Evolutionary conservation across 1,284 basidiomycete species (phyloP).

Genomic region (Neonothopanus nambi): DNA sequence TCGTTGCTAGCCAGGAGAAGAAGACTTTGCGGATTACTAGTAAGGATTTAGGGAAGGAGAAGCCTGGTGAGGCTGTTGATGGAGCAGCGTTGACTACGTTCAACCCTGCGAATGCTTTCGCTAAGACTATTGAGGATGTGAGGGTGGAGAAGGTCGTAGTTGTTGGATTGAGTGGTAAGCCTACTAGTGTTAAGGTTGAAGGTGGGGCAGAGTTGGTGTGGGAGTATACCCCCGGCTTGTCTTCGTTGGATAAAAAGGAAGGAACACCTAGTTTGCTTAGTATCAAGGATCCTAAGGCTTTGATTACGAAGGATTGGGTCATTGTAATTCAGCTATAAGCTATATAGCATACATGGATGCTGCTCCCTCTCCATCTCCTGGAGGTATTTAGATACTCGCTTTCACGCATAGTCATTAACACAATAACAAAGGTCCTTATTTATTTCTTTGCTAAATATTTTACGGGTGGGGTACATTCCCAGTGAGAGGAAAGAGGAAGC

Average conservation of each 20-base stretch:
- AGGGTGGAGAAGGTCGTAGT: constrained; percentile 81
- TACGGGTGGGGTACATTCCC: not conserved
- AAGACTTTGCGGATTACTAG: constrained; percentile 54
- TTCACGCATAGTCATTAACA: not conserved
- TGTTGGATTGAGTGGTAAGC: constrained; percentile 68
- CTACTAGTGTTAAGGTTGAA: constrained; percentile 58
- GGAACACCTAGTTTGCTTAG: constrained; percentile 62
- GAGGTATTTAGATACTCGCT: not conserved
- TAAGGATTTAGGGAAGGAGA: constrained; percentile 50
- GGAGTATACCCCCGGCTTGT: constrained; percentile 53
- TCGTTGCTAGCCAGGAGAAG: constrained; percentile 54
- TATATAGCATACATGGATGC: too few species aligned
- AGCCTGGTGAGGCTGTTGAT: constrained; percentile 50
- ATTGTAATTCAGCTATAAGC: constrained; percentile 42
- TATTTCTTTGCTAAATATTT: not conserved
- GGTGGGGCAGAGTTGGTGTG: constrained; percentile 58
- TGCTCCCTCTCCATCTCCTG: too few species aligned
- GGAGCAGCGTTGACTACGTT: constrained; percentile 50
- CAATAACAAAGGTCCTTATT: not conserved
- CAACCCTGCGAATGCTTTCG: constrained; percentile 65
- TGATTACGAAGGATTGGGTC: constrained; percentile 70
- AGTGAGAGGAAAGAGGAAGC: not conserved
- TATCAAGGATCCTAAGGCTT: constrained; percentile 80
- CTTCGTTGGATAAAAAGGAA: constrained; percentile 54
- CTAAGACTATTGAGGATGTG: constrained; percentile 64